Percentiles rank a stretch among this genome's conserved stretches.
Conservation (phyloP, 805 yeast species). For the Scheffersomyces lignosus region DNA sequence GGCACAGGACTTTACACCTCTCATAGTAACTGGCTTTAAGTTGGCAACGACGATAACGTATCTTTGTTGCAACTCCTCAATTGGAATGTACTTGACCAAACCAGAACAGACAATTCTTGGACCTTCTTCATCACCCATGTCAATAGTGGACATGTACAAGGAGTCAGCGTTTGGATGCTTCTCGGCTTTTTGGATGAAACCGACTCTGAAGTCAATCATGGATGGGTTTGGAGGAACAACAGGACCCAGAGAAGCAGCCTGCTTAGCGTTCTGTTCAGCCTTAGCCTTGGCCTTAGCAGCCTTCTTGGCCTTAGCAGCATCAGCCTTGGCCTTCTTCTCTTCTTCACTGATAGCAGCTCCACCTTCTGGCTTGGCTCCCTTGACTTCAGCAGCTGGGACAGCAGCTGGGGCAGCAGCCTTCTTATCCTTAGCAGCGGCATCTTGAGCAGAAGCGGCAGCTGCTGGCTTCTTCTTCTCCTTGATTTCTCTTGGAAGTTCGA, state of each 20-base stretch:
- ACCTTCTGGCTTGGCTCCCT: constrained; percentile 10
- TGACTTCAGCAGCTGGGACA: constrained; percentile 13
- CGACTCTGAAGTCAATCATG: constrained; percentile 89
- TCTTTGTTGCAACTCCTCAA: constrained; percentile 96
- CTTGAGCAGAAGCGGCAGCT: constrained; percentile 17
- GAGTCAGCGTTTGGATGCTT: constrained; percentile 98
- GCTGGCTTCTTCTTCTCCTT: constrained; percentile 58
- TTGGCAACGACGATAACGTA: constrained; percentile 89
- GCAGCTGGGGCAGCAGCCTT: constrained; percentile 39
- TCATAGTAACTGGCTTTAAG: constrained; percentile 96
- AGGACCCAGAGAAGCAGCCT: constrained; percentile 49
- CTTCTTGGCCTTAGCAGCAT: constrained; percentile 62
- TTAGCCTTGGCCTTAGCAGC: constrained; percentile 64
- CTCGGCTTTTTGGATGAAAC: constrained; percentile 93
- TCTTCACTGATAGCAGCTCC: constrained; percentile 33
- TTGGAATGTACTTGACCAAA: constrained; percentile 79
- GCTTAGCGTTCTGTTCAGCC: constrained; percentile 49
- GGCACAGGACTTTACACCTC: constrained; percentile 93
- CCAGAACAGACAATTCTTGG: constrained; percentile 99
- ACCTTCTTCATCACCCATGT: constrained; percentile 93
- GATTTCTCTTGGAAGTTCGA: constrained; percentile 72
- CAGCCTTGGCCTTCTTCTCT: constrained; percentile 47
- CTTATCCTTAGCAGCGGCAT: constrained; percentile 38
- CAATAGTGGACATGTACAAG: constrained; percentile 92
- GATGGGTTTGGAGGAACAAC: constrained; percentile 76